phyloP scores from a whole-genome alignment of 108 stramenopile species.

The Nannochloropsis salina region DNA sequence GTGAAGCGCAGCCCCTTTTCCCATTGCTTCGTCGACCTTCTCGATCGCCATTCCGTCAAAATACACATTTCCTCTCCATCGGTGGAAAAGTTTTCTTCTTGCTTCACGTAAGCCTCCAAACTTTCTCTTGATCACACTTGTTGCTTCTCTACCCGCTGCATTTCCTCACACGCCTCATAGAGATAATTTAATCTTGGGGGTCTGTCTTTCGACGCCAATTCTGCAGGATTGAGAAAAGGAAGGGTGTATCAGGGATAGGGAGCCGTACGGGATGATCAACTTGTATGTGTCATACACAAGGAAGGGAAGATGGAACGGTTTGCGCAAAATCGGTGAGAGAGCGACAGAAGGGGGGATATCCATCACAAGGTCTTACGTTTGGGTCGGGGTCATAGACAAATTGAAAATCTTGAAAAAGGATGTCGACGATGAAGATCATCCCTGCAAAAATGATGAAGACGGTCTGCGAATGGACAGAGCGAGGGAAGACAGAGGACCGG shows the following conservation, averaged over 20 bases:
- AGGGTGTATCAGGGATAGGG: background rate
- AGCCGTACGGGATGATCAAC: too few species aligned
- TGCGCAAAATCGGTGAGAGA: background rate
- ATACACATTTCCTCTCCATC: too few species aligned
- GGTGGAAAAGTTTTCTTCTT: too few species aligned
- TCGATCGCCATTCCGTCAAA: too few species aligned
- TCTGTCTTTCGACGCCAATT: slow-evolving; percentile 7
- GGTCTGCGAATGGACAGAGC: background rate
- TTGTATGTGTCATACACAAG: too few species aligned
- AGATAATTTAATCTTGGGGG: background rate
- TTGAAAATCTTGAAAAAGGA: slow-evolving; percentile 7
- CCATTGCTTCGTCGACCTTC: too few species aligned
- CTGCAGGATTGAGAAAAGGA: background rate
- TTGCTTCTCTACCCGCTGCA: too few species aligned
- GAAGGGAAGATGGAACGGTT: too few species aligned
- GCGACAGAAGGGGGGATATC: background rate
- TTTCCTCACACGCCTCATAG: too few species aligned
- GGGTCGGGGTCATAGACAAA: slow-evolving; percentile 14
- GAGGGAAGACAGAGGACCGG: background rate
- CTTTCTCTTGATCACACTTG: too few species aligned
- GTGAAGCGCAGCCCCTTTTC: too few species aligned
- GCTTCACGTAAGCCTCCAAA: too few species aligned
- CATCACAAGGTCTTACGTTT: background rate
- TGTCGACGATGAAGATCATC: background rate
- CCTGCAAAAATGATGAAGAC: background rate